phyloP scores from a whole-genome alignment of 1,139 yeast species.

The Debaryomycetaceae sp. region DNA sequence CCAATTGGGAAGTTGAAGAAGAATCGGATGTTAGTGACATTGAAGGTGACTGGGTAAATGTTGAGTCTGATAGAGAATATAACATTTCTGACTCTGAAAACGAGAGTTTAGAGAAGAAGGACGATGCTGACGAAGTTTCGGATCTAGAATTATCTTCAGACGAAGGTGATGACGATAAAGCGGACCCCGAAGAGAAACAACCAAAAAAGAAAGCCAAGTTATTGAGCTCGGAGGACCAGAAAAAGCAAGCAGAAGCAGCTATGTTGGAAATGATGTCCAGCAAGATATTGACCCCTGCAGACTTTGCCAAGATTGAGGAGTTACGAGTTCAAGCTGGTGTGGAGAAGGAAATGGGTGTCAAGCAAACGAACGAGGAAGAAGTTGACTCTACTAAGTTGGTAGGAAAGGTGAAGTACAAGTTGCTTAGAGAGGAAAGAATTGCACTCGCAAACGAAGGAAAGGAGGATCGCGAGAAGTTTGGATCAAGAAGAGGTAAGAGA shows the following conservation, averaged over 20 bases:
- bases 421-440: constrained; percentile 82
- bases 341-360: constrained; percentile 63
- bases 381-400: constrained; percentile 77
- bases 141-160: constrained; percentile 43
- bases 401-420: constrained; percentile 86
- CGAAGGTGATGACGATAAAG: constrained; percentile 35
- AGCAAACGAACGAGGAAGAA: constrained; percentile 68
- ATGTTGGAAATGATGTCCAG: constrained; percentile 65
- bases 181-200: constrained; percentile 21
- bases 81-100: constrained; percentile 50
- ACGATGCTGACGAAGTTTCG: constrained; percentile 26
- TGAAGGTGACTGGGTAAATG: constrained; percentile 61
- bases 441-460: constrained; percentile 87
- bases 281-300: constrained; percentile 92
- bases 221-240: constrained; percentile 1
- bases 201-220: constrained; percentile 17
- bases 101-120: constrained; percentile 32
- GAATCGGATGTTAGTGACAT: constrained; percentile 46
- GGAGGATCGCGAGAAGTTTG: constrained; percentile 88
- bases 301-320: constrained; percentile 91
- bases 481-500: constrained; percentile 81
- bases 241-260: constrained; percentile 34
- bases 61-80: constrained; percentile 58
- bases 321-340: constrained; percentile 80
- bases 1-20: constrained; percentile 45